Evolutionary conservation across 129 eudicot species (phyloP), one percentile per base, ranked within the genome.

Genomic region (sunflower (Helianthus annuus)): DNA sequence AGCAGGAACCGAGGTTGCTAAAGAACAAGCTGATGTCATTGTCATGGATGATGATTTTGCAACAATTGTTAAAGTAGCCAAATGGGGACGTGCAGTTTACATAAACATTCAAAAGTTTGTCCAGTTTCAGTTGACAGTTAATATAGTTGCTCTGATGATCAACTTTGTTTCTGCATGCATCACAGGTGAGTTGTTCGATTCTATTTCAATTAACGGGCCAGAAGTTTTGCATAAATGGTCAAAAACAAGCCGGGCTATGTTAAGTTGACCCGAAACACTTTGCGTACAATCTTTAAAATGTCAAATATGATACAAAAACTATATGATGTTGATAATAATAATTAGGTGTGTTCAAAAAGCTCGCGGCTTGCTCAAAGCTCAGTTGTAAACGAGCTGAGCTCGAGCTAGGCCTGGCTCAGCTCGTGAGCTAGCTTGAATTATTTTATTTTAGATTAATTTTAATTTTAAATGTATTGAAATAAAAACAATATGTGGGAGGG

Each of bases 1-100:
- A 57, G 87, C 96, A 13, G 98, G 98, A 75, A 94, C 98, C 48
- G 98, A 94, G 98, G 98, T 94, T 69, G 99, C 99, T 3, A 94
- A 94, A 84, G 97, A 90, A 81, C 86, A 80, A 73, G 97, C 99
- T 36, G 97, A 90, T 80, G 89, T 94, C 59, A 94, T 94, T 45
- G 87, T 94, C 38, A 17, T 94, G 79, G 99, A 94, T 72, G 99
- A 94, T 66, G 86, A 94, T 70, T 94, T 90, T 64, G 58, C 96
- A 54, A 94, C 96, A 27, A 94, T 90, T 3, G 97, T 94, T 38
- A 94, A 72, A 58, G 99, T 94, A 22, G 99, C 96, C 49, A 90
- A 86, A 83, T 90, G 97, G 99, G 99, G 99, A 15, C 93, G 97
- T 69, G 81, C 99, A 9, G 97, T 94, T 8, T 94, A 94, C 77